Evolutionary conservation across 768 basidiomycete species (phyloP).

Genomic region (Hortiboletus flavorubellus): DNA sequence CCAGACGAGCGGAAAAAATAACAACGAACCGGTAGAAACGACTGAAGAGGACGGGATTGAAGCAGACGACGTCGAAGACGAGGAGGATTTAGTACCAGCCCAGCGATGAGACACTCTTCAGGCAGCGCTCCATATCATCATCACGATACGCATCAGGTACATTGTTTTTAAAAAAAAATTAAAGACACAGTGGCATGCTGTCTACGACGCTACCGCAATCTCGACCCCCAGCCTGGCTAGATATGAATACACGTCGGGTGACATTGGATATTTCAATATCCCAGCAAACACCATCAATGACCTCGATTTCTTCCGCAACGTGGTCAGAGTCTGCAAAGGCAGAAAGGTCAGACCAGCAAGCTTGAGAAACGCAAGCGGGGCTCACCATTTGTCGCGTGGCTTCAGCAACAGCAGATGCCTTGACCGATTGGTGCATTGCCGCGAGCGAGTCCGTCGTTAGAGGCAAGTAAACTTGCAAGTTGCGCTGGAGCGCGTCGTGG

Average conservation of each 20-base stretch:
- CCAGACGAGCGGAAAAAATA: slow-evolving; percentile 17
- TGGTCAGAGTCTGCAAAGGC: slow-evolving; percentile 52
- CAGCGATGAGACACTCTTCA: slow-evolving; percentile 23
- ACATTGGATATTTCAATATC: slow-evolving; percentile 85
- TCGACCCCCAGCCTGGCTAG: slow-evolving; percentile 83
- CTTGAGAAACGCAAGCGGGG: slow-evolving; percentile 9
- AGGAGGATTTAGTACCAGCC: slow-evolving; percentile 27
- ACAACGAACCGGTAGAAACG: slow-evolving; percentile 24
- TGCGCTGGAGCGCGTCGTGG: slow-evolving; percentile 84
- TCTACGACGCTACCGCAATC: slow-evolving; percentile 44
- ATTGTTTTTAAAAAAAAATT: slow-evolving; percentile 7
- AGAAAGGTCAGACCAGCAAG: slow-evolving; percentile 10
- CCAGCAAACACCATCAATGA: slow-evolving; percentile 88
- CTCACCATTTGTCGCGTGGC: slow-evolving; percentile 73
- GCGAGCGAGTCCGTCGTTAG: slow-evolving; percentile 92
- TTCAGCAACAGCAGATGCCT: slow-evolving; percentile 69
- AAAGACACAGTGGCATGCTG: background rate
- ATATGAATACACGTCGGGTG: slow-evolving; percentile 86
- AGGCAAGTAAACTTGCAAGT: slow-evolving; percentile 83
- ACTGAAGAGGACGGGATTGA: slow-evolving; percentile 29
- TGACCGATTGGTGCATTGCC: slow-evolving; percentile 73
- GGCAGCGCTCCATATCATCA: background rate
- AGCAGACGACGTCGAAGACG: slow-evolving; percentile 7
- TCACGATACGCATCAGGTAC: slow-evolving; percentile 15
- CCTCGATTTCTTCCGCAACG: slow-evolving; percentile 75